A percentile compares a stretch with the other conserved stretches of the same genome.
Conservation (phyloP, 176 grass and related monocot species). For the Aegilops tauschii region DNA sequence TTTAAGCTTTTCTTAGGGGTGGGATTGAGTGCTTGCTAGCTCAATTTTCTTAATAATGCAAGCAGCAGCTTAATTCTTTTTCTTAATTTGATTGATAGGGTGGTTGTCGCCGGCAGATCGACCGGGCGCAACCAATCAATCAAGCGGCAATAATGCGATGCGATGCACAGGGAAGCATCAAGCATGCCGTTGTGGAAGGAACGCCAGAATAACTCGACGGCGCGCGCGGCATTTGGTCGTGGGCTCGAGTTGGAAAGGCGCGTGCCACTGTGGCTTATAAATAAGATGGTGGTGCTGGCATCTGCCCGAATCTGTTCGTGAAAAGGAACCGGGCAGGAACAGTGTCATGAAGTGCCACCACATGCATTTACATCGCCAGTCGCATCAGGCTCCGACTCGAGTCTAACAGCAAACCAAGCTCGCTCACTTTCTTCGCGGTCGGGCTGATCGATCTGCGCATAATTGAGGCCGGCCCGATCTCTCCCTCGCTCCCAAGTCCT, state of each 20-base stretch:
- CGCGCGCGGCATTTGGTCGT: neutral
- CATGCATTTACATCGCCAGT: neutral
- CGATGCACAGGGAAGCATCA: neutral
- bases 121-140: slow-evolving; percentile 7
- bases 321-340: neutral
- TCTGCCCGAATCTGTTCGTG: neutral
- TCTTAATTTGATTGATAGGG: neutral
- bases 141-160: slow-evolving; percentile 4
- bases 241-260: neutral
- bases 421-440: neutral
- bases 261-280: neutral
- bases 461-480: neutral
- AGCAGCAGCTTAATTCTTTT: neutral
- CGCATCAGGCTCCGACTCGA: slow-evolving; percentile 16
- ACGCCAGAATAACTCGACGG: neutral
- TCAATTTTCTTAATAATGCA: neutral
- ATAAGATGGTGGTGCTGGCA: neutral
- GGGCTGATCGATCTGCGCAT: neutral
- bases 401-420: neutral
- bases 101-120: neutral
- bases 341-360: neutral
- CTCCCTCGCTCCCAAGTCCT: neutral
- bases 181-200: neutral
- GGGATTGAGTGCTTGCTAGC: neutral
- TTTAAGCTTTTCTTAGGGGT: slow-evolving; percentile 17